Evolutionary conservation across 768 basidiomycete genomes (phyloP).

Genomic region (Tylopilus sp.): DNA sequence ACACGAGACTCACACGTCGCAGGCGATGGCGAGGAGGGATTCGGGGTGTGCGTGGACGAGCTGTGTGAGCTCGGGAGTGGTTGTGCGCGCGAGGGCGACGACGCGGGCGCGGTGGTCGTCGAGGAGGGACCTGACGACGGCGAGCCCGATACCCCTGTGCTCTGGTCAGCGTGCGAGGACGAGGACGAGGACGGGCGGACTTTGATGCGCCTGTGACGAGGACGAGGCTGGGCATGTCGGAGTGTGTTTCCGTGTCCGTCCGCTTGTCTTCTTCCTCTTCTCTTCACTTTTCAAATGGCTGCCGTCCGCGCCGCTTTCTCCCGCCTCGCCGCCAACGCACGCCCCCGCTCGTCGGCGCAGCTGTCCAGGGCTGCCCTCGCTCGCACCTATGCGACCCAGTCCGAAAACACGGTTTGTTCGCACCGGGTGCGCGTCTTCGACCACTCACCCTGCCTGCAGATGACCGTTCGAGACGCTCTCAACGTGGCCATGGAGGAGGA

Average conservation of each 20-base stretch:
- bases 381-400: conserved; percentile 65
- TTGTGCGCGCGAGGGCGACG: conserved; percentile 71
- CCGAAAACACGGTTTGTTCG: conserved; percentile 44
- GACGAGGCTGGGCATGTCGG: conserved; percentile 45
- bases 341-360: conserved; percentile 40
- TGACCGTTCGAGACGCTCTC: conserved; percentile 98
- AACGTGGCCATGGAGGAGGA: conserved; percentile 99
- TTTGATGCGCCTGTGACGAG: conserved; percentile 86
- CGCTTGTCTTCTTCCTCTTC: conserved; percentile 11
- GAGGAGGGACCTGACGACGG: conserved; percentile 66
- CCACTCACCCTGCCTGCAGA: conserved; percentile 42
- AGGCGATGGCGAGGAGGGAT: conserved; percentile 53
- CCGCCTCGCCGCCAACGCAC: conserved; percentile 50
- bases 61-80: conserved; percentile 57
- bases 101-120: conserved; percentile 62
- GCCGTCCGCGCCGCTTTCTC: conserved; percentile 56
- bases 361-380: conserved; percentile 42
- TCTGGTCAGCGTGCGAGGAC: background rate
- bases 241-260: conserved; percentile 21
- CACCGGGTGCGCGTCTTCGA: conserved; percentile 20
- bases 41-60: conserved; percentile 40
- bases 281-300: conserved; percentile 45
- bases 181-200: conserved; percentile 30
- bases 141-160: conserved; percentile 74
- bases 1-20: conserved; percentile 65